These are phyloP conservation scores for Malus fusca DNA, from an alignment of 306 rosid genomes.

Conservation along the genomic window DNA sequence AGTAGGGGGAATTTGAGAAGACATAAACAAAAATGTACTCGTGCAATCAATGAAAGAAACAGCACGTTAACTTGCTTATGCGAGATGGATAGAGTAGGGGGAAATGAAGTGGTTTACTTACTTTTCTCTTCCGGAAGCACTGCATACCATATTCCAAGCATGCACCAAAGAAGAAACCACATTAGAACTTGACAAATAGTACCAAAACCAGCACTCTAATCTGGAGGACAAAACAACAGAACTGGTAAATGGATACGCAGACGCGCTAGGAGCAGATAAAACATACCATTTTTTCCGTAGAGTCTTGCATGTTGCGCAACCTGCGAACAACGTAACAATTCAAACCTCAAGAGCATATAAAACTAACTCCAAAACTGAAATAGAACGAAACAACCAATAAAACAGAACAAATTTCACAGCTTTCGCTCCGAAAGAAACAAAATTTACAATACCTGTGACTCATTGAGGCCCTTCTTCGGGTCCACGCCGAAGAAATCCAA, in stretches of 20 bases:
- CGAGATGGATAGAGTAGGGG: background rate
- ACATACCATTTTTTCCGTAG: conserved; percentile 73
- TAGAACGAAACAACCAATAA: background rate
- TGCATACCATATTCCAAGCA: conserved; percentile 37
- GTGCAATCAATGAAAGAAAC: background rate
- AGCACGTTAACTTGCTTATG: background rate
- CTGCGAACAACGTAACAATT: conserved; percentile 27
- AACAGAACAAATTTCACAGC: background rate
- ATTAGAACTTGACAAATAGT: conserved; percentile 27
- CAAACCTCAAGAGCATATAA: background rate
- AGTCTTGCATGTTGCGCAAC: conserved; percentile 64
- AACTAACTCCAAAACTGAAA: background rate
- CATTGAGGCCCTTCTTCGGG: conserved; percentile 68
- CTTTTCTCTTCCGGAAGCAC: conserved; percentile 84
- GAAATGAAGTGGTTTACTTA: conserved; percentile 37
- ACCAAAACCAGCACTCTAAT: background rate
- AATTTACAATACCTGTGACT: conserved; percentile 49
- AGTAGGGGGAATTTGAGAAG: background rate
- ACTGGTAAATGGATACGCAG: background rate
- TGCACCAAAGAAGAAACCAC: conserved; percentile 29
- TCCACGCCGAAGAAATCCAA: conserved; percentile 83
- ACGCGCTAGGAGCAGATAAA: background rate
- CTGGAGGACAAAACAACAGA: background rate
- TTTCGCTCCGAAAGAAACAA: background rate
- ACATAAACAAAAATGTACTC: background rate